Evolutionary conservation across 768 basidiomycete genomes (phyloP), one percentile per base, ranked within the genome.

Genomic region (Coprinopsis sp.): DNA sequence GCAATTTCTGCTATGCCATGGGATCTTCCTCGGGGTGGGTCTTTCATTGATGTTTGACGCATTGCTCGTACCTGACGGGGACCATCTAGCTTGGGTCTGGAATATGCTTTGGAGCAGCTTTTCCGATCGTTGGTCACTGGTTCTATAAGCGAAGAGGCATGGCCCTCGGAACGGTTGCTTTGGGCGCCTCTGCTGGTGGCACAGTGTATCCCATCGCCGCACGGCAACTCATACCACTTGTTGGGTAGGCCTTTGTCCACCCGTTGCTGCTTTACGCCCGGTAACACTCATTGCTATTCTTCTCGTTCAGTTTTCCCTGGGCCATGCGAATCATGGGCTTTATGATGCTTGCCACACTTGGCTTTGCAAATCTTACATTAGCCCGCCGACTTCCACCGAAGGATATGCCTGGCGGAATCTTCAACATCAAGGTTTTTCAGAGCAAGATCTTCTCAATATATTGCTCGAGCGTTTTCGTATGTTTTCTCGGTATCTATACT

Each of bases 1-100:
- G 82, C 81, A 86, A 3, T 78, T 85, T 51, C 58, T 85, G 31
- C 68, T 86, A 0, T 79, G 69, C 39, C 84, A 86, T 54, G 84
- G 81, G 1, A 43, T 84, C n/a, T 73, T 74, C 3, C 55, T 77
- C 8, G 82, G 81, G 22, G 76, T 79, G 36, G 43, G 75, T 64
- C 24, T 23, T 36, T 30, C 27, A 11, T 18, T 28, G 6, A 31
- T 4, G 16, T 27, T 22, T 27, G 22, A 10, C 6, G 22, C 8
- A 39, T 25, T 19, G 22, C 5, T 42, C 7, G n/a, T n/a, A 11
- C 30, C 27, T 28, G 12, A 5, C 40, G 6, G 7, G 30, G 5
- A 7, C 5, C 8, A 39, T 19, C 13, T 18, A 57, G 58, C 28
- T 60, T 22, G 54, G 50, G 25, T 59, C 58, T 39, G 61, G 58